A percentile compares a stretch with the other conserved stretches of the same genome.
Conservation (phyloP, 345 rosid genomes). For the Lepidium aucheri region DNA sequence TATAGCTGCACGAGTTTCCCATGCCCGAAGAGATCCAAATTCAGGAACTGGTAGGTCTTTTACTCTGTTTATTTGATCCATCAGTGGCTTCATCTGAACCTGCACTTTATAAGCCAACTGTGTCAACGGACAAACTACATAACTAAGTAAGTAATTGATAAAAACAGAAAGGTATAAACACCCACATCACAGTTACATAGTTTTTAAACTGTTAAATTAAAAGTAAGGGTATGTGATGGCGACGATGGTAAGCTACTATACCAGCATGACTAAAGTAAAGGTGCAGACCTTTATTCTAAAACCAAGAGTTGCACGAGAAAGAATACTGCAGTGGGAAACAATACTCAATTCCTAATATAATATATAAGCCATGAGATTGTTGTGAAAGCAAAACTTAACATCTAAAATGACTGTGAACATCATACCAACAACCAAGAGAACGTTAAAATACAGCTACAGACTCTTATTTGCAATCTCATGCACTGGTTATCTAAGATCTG, state of each 20-base stretch:
- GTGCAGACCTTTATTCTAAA: not conserved
- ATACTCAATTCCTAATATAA: not conserved
- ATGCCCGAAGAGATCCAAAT: conserved; percentile 66
- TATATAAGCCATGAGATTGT: not conserved
- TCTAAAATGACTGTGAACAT: not conserved
- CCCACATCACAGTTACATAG: not conserved
- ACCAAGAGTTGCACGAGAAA: not conserved
- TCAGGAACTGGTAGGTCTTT: conserved; percentile 77
- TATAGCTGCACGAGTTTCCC: conserved; percentile 86
- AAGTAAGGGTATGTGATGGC: not conserved
- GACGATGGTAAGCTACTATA: not conserved
- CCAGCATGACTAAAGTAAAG: not conserved
- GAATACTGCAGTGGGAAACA: not conserved
- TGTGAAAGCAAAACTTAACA: not conserved
- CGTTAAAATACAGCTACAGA: not conserved
- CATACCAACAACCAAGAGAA: not conserved
- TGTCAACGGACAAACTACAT: not conserved
- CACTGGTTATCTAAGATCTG: not conserved
- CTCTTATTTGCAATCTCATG: not conserved
- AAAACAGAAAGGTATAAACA: not conserved
- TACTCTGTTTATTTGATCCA: conserved; percentile 69
- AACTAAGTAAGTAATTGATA: not conserved
- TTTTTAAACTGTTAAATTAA: not conserved
- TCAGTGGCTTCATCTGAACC: conserved; percentile 66
- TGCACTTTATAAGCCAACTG: conserved; percentile 34